Evolutionary conservation across 2,329 filamentous ascomycete genomes (phyloP).

Genomic region (Fonsecaea monophora): DNA sequence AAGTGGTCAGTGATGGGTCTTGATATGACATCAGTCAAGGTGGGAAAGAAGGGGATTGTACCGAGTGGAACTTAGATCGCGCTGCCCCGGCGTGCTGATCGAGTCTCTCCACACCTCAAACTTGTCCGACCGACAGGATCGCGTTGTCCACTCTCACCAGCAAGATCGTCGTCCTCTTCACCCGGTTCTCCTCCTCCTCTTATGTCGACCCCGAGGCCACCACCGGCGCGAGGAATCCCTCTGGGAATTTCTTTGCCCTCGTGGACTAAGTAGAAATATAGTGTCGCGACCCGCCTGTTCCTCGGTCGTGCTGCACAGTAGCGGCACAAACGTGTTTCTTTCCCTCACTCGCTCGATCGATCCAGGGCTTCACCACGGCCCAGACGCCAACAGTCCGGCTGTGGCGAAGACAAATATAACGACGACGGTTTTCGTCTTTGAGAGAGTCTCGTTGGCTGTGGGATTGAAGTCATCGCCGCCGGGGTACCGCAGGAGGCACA

Average conservation of each 20-base stretch:
- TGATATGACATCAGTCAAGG: not conserved
- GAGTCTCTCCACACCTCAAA: slow-evolving; percentile 35
- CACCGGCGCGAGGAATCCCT: not conserved
- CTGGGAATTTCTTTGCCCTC: not conserved
- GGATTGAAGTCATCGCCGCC: slow-evolving; percentile 31
- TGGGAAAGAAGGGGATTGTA: not conserved
- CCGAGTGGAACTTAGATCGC: slow-evolving; percentile 23
- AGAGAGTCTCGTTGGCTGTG: slow-evolving; percentile 64
- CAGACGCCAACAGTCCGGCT: slow-evolving; percentile 64
- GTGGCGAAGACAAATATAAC: slow-evolving; percentile 71
- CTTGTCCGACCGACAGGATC: slow-evolving; percentile 27
- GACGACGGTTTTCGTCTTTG: slow-evolving; percentile 69
- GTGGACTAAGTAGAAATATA: not conserved
- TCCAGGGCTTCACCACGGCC: slow-evolving; percentile 62
- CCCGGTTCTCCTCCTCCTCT: not conserved
- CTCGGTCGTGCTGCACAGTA: slow-evolving; percentile 22
- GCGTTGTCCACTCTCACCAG: not conserved
- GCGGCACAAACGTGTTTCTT: slow-evolving; percentile 20
- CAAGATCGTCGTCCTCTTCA: not conserved
- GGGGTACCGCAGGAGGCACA: slow-evolving; percentile 31
- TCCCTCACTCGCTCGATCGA: slow-evolving; percentile 30
- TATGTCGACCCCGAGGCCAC: not conserved
- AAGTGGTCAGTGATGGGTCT: too few species aligned
- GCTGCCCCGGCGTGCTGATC: slow-evolving; percentile 29
- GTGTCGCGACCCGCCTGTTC: not conserved